phyloP scores from a whole-genome alignment of 23 red algal species.

The Gracilariopsis chorda region DNA sequence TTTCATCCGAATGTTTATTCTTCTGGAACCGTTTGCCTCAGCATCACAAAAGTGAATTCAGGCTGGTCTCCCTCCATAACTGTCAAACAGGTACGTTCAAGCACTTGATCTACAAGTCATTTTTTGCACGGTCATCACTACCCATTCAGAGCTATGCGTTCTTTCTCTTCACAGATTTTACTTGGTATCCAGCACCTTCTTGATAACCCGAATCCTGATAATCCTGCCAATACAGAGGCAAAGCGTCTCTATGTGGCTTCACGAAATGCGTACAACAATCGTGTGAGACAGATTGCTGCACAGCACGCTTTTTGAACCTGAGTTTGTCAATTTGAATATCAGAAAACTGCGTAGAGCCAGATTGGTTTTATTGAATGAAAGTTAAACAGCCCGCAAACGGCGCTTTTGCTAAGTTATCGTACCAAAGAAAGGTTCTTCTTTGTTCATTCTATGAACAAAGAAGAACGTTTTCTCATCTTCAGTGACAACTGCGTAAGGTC shows the following conservation, averaged over 20 bases:
- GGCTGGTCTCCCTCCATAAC: slow-evolving; percentile 92
- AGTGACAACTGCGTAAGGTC: too few relatives aligned
- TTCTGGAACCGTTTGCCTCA: slow-evolving; percentile 96
- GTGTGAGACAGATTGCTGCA: slow-evolving; percentile 62
- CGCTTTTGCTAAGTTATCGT: too few relatives aligned
- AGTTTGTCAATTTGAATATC: too few relatives aligned
- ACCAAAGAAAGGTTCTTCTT: too few relatives aligned
- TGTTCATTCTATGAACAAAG: too few relatives aligned
- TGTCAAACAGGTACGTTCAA: slow-evolving; percentile 78
- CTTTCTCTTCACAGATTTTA: slow-evolving; percentile 54
- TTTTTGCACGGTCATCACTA: not conserved
- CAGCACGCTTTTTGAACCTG: slow-evolving; percentile 42
- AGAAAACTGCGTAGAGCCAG: too few relatives aligned
- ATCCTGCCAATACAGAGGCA: slow-evolving; percentile 86
- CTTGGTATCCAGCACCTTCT: slow-evolving; percentile 92
- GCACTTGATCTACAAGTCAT: not conserved
- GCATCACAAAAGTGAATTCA: slow-evolving; percentile 89
- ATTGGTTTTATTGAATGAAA: not conserved
- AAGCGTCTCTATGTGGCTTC: slow-evolving; percentile 79
- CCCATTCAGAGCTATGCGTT: not conserved
- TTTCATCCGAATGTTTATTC: slow-evolving; percentile 99
- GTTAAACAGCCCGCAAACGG: not conserved
- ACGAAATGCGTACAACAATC: slow-evolving; percentile 53
- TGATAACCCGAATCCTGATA: slow-evolving; percentile 77
- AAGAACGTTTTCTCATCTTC: too few relatives aligned